Evolutionary conservation across 306 rosid species (phyloP), one percentile per base, ranked within the genome.

Genomic region (Alnus rubra): DNA sequence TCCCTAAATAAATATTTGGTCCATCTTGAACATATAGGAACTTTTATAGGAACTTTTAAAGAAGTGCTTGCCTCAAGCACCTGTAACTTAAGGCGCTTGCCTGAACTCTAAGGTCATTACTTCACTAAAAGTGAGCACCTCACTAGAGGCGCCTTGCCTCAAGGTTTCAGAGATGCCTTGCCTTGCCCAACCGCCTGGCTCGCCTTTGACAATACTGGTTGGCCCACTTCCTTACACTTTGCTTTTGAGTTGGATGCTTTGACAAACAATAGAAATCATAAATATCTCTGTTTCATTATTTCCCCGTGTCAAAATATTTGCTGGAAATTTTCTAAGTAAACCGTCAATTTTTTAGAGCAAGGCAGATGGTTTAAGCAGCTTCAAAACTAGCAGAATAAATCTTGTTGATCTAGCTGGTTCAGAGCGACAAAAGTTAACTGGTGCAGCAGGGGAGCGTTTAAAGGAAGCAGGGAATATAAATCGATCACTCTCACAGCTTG

Each of bases 321-420:
- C 65, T 76, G 73, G 79, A 45, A 18, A 74, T 51, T n/a, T 39
- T 19, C 81, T 86, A 74, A 62, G 60, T 75, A 69, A 85, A 63
- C 47, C 19, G 10, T 81, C 28, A 54, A 77, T 83, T 85, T 86
- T 84, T 82, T 88, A 96, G 99, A 89, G 90, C 76, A 67, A 81
- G 74, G 87, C 88, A 78, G 93, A 90, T 87, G 99, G 94, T 48
- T 37, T 87, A 76, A 90, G 98, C 91, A 88, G 93, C 85, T 91
- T 92, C 65, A 96, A 93, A 91, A 88, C 97, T 70, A 96, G 99
- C 82, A 91, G 98, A 89, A 91, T 96, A 78, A 96, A 96, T 85
- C 97, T 96, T 83, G 99, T 96, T 80, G 99, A 93, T 86, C 84
- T 96, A 78, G 99, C 99, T 73, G 99, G 99, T 72, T 96, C 98